Base-by-base conservation (phyloP, 805 yeast species). In the Barnettozyma californica region DNA sequence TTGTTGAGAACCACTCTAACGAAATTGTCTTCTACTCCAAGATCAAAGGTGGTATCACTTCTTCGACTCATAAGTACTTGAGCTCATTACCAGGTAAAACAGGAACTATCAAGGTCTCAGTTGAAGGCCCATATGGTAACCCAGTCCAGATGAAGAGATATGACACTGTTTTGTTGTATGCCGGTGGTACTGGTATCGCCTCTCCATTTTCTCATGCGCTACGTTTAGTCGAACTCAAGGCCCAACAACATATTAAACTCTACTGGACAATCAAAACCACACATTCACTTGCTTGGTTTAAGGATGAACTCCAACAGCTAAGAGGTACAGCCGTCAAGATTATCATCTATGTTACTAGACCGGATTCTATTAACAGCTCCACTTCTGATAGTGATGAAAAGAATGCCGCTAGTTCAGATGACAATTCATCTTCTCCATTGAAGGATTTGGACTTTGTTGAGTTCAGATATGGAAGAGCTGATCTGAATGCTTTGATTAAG, bases 81-180 rank as follows among this genome's bases (percentile, higher is more conserved):
- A 65, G 40, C 41, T 45, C 52, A 57, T 43, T 38, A 55, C 51
- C 70, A 65, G 36, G 52, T 40, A 50, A 54, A 41, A 47, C 59
- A 10, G 59, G 52, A 4, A 14, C 26, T 4, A 51, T 47, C 55
- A 67, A 66, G 46, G 71, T 78, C 25, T 62, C 73, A 34, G 64
- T 80, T n/a, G 88, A 83, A 58, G 88, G 88, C 1, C 84, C 86
- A 10, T 83, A 83, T 51, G 87, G 87, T 9, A 61, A 63, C 7
- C 56, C 61, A 21, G 21, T 45, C n/a, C 58, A 68, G 7, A 68
- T 74, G 16, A 58, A 64, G 51, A 64, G 62, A 46, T 73, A 64
- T 60, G 67, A 66, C 49, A 65, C 68, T 41, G 69, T 68, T 11
- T 65, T 72, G 25, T 71, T 67, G 48, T 62, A 79, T 19, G 75